Conservation (phyloP, 176 grass and related monocot genomes). For the Lolium perenne region DNA sequence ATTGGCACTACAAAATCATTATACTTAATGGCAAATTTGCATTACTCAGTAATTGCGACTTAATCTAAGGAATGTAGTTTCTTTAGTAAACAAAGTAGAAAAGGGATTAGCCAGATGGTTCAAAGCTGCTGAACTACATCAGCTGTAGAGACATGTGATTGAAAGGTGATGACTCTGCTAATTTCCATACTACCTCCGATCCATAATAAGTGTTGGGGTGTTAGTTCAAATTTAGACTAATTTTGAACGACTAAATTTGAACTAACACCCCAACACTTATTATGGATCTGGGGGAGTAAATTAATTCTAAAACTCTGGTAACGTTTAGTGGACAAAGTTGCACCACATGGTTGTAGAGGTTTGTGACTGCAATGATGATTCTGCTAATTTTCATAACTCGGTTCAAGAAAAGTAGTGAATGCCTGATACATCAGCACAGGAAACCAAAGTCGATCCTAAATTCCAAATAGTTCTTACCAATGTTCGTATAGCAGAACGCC, state of each 20-base stretch:
- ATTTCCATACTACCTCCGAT: not conserved
- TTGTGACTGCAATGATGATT: constrained; percentile 12
- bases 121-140: not conserved
- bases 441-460: constrained; percentile 32
- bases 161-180: not conserved
- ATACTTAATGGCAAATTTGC: constrained; percentile 8
- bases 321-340: constrained; percentile 13
- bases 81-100: constrained; percentile 15
- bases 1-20: constrained; percentile 13
- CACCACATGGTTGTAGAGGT: not conserved
- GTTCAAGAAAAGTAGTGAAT: constrained; percentile 4
- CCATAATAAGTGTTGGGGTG: too few relatives aligned
- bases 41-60: not conserved
- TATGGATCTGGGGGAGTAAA: too few relatives aligned
- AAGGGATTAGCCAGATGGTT: not conserved
- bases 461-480: constrained; percentile 62
- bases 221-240: too few relatives aligned
- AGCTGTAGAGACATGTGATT: not conserved
- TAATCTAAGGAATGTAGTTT: not conserved
- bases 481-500: constrained; percentile 85
- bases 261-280: too few relatives aligned
- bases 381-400: constrained; percentile 5
- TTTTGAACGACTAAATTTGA: too few relatives aligned
- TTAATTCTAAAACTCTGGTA: not conserved
- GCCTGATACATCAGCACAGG: constrained; percentile 1